Conservation (phyloP, 2,329 filamentous ascomycete genomes). For the Scedosporium dehoogii region DNA sequence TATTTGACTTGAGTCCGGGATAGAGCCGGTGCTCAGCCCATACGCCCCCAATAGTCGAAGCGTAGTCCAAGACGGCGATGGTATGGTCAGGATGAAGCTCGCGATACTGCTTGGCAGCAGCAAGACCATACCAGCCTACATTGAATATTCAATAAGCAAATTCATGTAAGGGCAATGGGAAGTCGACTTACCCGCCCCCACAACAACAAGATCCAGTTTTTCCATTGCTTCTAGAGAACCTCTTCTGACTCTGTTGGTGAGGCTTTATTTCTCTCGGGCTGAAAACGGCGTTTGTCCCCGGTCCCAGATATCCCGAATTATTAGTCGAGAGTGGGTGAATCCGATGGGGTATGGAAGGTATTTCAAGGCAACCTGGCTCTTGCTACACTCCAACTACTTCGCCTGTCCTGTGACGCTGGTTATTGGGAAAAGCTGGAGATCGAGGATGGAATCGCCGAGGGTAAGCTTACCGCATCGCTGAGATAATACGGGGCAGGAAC, state of each 20-base stretch:
- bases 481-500: too few species aligned
- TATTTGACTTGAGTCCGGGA: constrained; percentile 62
- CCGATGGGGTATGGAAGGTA: too few species aligned
- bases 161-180: not conserved
- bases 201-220: constrained; percentile 9
- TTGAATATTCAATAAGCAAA: not conserved
- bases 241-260: not conserved
- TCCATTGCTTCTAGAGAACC: not conserved
- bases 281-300: too few species aligned
- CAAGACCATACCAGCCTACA: constrained; percentile 44
- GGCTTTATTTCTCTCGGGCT: not conserved
- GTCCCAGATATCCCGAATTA: too few species aligned
- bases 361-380: too few species aligned
- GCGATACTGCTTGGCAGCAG: constrained; percentile 50
- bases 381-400: too few species aligned
- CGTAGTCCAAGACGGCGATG: constrained; percentile 48
- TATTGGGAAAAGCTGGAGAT: too few species aligned
- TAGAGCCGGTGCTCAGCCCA: constrained; percentile 62
- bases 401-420: too few species aligned
- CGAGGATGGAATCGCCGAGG: too few species aligned
- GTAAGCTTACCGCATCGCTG: too few species aligned
- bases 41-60: constrained; percentile 52
- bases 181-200: constrained; percentile 26
- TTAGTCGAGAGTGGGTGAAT: too few species aligned
- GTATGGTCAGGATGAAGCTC: constrained; percentile 46